Base-by-base conservation (phyloP, 129 eudicot species). In the Tagetes patula region DNA sequence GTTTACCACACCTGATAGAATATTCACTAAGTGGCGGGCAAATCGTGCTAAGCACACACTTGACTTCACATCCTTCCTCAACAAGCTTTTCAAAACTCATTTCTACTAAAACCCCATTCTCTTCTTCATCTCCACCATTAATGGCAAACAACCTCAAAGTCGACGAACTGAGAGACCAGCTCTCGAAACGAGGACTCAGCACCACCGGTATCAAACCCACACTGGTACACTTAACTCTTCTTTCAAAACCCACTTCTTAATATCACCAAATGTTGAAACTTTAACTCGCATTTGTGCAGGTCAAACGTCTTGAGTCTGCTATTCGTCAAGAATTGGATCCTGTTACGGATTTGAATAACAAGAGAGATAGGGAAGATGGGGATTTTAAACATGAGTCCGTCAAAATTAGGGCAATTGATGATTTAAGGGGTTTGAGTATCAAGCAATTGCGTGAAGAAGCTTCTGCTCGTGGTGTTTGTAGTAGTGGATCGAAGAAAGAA, bases 401-500 rank as follows among this genome's bases (percentile, higher is more conserved):
- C 43, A 87, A 87, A 84, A 65, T 82, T 42, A 79, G 84, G 79
- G 85, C 80, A 0, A 32, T 84, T 31, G 86, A 83, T 9, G 84
- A 86, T 50, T 77, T 84, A 31, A 77, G 53, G 76, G 75, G 67
- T 13, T 77, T 86, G 94, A 76, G 66, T 59, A 33, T 88, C 6
- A 84, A 84, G 63, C 78, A 93, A 73, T 75, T 93, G 77, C 83
- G 96, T 4, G 81, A 87, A 69, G 81, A 81, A 80, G 96, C 98
- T 1, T 63, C 65, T 67, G 45, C 46, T 83, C 76, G 81, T 45
- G 96, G 96, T 37, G 41, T 93, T 82, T 81, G 82, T 9, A n/a
- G 86, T 0, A 41, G 66, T 65, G 97, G 99, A 31, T 80, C 94
- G 1, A 94, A 94, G 87, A 94, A 84, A 72, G 91, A 88, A 48